Evolutionary conservation across 306 rosid genomes (phyloP), one percentile per base, ranked within the genome.

Genomic region (Vicia villosa): DNA sequence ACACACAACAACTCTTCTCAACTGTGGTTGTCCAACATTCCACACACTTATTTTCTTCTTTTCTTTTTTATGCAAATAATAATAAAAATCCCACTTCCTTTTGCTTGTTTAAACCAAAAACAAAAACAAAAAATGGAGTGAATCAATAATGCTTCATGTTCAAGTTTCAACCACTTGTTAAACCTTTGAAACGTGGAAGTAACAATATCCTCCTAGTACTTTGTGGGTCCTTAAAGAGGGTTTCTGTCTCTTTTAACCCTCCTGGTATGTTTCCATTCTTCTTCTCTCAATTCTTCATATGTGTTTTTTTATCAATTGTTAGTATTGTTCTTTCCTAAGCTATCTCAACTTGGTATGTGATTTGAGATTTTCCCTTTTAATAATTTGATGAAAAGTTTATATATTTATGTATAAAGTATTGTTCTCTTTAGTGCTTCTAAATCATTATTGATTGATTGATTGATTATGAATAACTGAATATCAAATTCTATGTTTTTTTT

Each of bases 341-440:
- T 63, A 47, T 66, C 55, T 61, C 74, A 68, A 49, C 54, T 66
- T 75, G 86, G 72, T 64, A 28, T 80, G 54, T 58, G 17, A 62
- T 37, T 59, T n/a, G 24, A 50, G 42, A 50, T 58, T 15, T 40
- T 8, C 38, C 10, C 3, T 32, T 41, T 37, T 55, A 63, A 19
- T 9, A 51, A 63, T 70, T 52, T 63, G 11, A 45, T 50, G 34
- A 10, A 42, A 42, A 13, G 6, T 66, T 55, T 17, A 34, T 32
- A n/a, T 54, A 13, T 52, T 52, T 19, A 15, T 20, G 22, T 75
- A 9, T 34, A 56, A 10, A 22, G 3, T 30, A 12, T 67, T 45
- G 17, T 57, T 45, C 37, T 34, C 12, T 47, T 47, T 47, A 40
- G 40, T 55, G 41, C 38, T 54, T 43, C 13, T 54, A 42, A 16